A percentile compares a stretch with the other conserved stretches of the same genome.
Evolutionary conservation across 108 stramenopile genomes (phyloP).

Genomic region (Epipyxis sp.): DNA sequence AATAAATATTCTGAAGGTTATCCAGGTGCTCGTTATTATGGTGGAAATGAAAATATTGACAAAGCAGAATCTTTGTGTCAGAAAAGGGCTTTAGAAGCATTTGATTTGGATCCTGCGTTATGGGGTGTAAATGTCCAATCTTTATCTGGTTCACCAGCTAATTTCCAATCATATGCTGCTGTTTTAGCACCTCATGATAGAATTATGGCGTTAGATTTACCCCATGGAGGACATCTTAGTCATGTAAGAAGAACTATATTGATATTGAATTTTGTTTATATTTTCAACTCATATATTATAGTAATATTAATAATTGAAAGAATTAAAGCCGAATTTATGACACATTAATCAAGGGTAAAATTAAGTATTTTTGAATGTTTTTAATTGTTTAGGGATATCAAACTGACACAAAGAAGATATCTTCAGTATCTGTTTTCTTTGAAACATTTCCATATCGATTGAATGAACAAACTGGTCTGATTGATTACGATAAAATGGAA

Average conservation of each 20-base stretch:
- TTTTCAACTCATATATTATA: background rate
- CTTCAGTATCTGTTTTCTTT: slow-evolving; percentile 86
- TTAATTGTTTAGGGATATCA: no score
- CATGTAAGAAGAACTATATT: slow-evolving; percentile 82
- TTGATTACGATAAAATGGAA: slow-evolving; percentile 97
- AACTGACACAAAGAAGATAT: slow-evolving; percentile 92
- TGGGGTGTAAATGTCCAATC: slow-evolving; percentile 78
- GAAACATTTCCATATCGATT: slow-evolving; percentile 99
- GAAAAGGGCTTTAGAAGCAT: slow-evolving; percentile 88
- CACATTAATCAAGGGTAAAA: no score
- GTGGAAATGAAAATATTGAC: slow-evolving; percentile 88
- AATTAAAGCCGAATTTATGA: no score
- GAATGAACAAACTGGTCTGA: slow-evolving; percentile 83
- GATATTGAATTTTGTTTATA: background rate
- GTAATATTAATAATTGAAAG: slow-evolving; percentile 45
- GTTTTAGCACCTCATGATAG: slow-evolving; percentile 93
- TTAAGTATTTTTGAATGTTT: no score
- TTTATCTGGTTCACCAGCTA: slow-evolving; percentile 95
- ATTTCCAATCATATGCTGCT: slow-evolving; percentile 99
- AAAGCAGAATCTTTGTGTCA: slow-evolving; percentile 86
- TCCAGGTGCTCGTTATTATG: slow-evolving; percentile 90
- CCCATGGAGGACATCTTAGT: slow-evolving; percentile 92
- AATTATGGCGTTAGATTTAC: slow-evolving; percentile 95
- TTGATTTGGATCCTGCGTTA: slow-evolving; percentile 74
- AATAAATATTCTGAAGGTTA: slow-evolving; percentile 82